A percentile compares a stretch with the other conserved stretches of the same genome.
phyloP scores from a whole-genome alignment of 352 stramenopile species.

The Achlya hypogyna region DNA sequence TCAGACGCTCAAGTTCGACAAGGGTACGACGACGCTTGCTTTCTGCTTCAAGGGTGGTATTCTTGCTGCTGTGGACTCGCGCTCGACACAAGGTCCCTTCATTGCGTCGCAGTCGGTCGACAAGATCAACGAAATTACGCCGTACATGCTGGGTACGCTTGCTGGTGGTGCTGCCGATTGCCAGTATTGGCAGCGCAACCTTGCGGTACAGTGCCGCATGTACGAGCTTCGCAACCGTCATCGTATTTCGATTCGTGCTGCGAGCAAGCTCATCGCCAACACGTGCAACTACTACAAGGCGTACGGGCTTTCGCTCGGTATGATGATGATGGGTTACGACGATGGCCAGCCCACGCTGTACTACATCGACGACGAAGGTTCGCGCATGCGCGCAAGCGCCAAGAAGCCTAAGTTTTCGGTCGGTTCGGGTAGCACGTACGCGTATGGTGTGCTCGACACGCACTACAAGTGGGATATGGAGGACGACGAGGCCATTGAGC shows the following conservation, averaged over 20 bases:
- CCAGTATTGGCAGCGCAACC: conserved; percentile 98
- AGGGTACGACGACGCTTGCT: conserved; percentile 98
- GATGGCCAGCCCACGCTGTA: conserved; percentile 96
- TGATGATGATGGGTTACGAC: conserved; percentile 99
- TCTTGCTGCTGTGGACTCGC: conserved; percentile 97
- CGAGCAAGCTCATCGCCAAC: conserved; percentile 98
- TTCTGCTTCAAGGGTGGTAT: conserved; percentile 99
- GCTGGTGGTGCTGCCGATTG: conserved; percentile 98
- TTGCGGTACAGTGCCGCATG: conserved; percentile 93
- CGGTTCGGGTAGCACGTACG: conserved; percentile 97
- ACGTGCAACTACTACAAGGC: conserved; percentile 95
- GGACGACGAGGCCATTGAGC: conserved; percentile 98
- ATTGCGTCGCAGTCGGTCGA: conserved; percentile 98
- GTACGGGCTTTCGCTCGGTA: conserved; percentile 94
- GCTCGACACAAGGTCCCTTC: conserved; percentile 98
- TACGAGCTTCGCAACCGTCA: conserved; percentile 99
- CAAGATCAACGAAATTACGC: conserved; percentile 99
- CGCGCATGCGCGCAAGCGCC: conserved; percentile 92
- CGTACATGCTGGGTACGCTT: conserved; percentile 99
- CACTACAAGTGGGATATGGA: conserved; percentile 95
- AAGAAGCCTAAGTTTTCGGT: conserved; percentile 96
- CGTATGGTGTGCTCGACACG: conserved; percentile 98
- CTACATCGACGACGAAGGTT: conserved; percentile 99
- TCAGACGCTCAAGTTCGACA: conserved; percentile 96
- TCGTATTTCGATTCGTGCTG: conserved; percentile 97